These are phyloP conservation scores for Acacia pycnantha DNA, from an alignment of 331 rosid species.

Conservation along the genomic window DNA sequence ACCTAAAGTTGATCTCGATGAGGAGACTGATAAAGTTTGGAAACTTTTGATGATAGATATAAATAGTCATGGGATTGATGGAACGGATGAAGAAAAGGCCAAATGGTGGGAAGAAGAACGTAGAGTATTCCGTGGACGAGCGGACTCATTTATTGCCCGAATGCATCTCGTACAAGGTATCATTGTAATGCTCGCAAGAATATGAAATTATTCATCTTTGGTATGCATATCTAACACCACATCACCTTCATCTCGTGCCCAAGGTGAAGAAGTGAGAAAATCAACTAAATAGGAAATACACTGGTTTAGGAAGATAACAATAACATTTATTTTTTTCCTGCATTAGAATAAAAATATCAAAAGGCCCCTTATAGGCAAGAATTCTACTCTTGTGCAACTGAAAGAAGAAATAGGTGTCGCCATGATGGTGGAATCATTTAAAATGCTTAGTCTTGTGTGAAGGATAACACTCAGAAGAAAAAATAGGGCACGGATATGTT, in stretches of 20 bases:
- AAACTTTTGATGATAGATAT: constrained; percentile 70
- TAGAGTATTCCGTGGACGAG: constrained; percentile 74
- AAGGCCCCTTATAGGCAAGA: not conserved
- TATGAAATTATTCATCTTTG: constrained; percentile 12
- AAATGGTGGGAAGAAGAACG: constrained; percentile 93
- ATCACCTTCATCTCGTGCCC: not conserved
- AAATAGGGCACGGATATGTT: not conserved
- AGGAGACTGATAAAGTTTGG: constrained; percentile 83
- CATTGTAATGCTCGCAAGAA: constrained; percentile 12
- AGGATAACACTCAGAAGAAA: not conserved
- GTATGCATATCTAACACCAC: constrained; percentile 7
- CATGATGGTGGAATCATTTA: not conserved
- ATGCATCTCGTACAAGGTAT: constrained; percentile 97
- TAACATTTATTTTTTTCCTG: not conserved
- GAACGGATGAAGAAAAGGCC: constrained; percentile 65
- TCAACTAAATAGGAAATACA: not conserved
- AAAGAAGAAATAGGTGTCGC: not conserved
- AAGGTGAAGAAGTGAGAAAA: constrained; percentile 6
- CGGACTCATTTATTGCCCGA: constrained; percentile 81
- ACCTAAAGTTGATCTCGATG: constrained; percentile 82
- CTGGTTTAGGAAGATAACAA: not conserved
- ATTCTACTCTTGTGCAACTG: not conserved
- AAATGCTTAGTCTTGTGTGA: not conserved
- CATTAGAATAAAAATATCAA: not conserved
- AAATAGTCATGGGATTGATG: constrained; percentile 77